Conservation (phyloP, 352 stramenopile genomes). For the Phytophthora meadii region DNA sequence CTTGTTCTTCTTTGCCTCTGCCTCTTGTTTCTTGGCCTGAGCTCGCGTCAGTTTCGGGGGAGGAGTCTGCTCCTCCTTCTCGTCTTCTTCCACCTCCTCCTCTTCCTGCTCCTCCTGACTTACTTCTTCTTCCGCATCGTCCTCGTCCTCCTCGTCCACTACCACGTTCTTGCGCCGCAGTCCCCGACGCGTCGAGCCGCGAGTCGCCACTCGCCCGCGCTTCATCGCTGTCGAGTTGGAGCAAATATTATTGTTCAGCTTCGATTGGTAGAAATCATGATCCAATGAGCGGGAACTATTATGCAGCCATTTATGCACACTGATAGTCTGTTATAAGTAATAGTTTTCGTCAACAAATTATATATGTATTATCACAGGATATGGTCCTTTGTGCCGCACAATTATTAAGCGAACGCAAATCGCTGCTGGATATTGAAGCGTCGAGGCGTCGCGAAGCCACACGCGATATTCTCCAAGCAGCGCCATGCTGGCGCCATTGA, state of each 20-base stretch:
- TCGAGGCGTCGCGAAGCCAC: slow-evolving; percentile 8
- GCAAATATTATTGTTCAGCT: neutral
- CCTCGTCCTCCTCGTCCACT: slow-evolving; percentile 67
- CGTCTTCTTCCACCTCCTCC: slow-evolving; percentile 39
- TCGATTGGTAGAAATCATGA: neutral
- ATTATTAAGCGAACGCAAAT: neutral
- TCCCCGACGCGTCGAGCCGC: slow-evolving; percentile 54
- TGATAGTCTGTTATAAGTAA: no score
- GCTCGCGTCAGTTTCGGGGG: slow-evolving; percentile 43
- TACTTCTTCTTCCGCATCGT: slow-evolving; percentile 26
- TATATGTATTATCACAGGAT: no score
- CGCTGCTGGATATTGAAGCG: slow-evolving; percentile 22
- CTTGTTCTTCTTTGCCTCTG: slow-evolving; percentile 43
- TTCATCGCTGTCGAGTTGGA: slow-evolving; percentile 44
- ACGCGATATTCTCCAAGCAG: slow-evolving; percentile 3
- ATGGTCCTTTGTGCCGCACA: no score
- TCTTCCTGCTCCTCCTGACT: slow-evolving; percentile 43
- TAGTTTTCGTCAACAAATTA: no score
- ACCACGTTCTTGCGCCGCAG: slow-evolving; percentile 82
- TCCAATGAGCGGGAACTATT: neutral
- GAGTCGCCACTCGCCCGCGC: slow-evolving; percentile 55
- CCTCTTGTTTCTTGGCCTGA: slow-evolving; percentile 46
- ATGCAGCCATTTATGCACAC: neutral
- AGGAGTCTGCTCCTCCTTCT: slow-evolving; percentile 38
- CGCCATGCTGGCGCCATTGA: slow-evolving; percentile 13